phyloP scores from a whole-genome alignment of 2,329 filamentous ascomycete genomes.

The Hypoxylon sp. region DNA sequence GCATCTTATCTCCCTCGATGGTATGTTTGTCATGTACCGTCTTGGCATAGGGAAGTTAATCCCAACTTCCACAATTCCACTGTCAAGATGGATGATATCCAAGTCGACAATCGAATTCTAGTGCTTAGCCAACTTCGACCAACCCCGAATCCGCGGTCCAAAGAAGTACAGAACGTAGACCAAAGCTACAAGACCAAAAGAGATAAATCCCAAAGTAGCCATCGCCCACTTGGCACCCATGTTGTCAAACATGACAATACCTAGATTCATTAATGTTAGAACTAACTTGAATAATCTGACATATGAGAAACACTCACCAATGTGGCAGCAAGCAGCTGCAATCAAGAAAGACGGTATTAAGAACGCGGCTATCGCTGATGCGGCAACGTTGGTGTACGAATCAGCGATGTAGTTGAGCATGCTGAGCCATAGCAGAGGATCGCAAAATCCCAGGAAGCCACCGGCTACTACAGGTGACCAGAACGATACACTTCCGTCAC shows the following conservation, averaged over 20 bases:
- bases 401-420: slow-evolving; percentile 61
- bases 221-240: slow-evolving; percentile 58
- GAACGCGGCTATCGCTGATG: slow-evolving; percentile 58
- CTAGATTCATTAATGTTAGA: slow-evolving; percentile 32
- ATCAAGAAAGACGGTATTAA: slow-evolving; percentile 59
- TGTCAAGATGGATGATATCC: slow-evolving; percentile 7
- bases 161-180: slow-evolving; percentile 60
- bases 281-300: background rate
- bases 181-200: slow-evolving; percentile 55
- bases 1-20: background rate
- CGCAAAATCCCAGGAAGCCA: slow-evolving; percentile 56
- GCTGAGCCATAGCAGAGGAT: slow-evolving; percentile 59
- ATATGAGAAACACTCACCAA: slow-evolving; percentile 49
- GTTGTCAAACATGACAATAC: slow-evolving; percentile 55
- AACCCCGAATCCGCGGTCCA: slow-evolving; percentile 52
- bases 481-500: slow-evolving; percentile 55
- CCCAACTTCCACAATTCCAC: background rate
- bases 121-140: slow-evolving; percentile 54
- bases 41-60: slow-evolving; percentile 12
- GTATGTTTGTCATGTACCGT: background rate
- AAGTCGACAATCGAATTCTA: slow-evolving; percentile 1
- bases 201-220: slow-evolving; percentile 57
- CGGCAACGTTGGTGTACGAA: slow-evolving; percentile 58
- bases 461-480: slow-evolving; percentile 59
- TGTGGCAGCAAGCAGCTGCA: slow-evolving; percentile 57